Percentiles rank a stretch among this genome's conserved stretches.
These are phyloP conservation scores for Hymenoscyphus repandus DNA, from an alignment of 2,329 filamentous ascomycete genomes.

Conservation along the genomic window DNA sequence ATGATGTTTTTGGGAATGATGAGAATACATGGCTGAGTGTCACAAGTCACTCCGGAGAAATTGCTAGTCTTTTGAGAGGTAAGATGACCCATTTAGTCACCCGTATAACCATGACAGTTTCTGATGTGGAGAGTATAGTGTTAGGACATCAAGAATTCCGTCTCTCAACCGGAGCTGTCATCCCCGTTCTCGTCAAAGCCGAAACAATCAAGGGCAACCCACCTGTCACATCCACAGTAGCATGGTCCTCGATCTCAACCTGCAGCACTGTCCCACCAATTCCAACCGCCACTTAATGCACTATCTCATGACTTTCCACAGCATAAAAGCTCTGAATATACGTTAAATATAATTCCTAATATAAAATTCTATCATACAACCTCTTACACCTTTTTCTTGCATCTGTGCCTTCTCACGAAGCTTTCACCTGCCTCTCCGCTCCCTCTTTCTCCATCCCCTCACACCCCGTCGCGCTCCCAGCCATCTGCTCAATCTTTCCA, in stretches of 20 bases:
- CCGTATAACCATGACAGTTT: too few species aligned
- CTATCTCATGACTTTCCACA: neutral
- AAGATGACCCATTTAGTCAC: too few species aligned
- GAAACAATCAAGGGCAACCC: slow-evolving; percentile 34
- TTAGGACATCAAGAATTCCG: slow-evolving; percentile 55
- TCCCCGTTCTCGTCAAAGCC: slow-evolving; percentile 62
- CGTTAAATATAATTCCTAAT: neutral
- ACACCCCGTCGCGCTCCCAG: slow-evolving; percentile 59
- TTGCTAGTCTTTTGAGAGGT: slow-evolving; percentile 42
- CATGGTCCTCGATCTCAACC: slow-evolving; percentile 18
- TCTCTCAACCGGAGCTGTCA: slow-evolving; percentile 59
- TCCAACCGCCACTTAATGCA: slow-evolving; percentile 7
- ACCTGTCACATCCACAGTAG: slow-evolving; percentile 15
- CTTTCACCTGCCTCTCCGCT: slow-evolving; percentile 37
- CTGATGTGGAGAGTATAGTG: too few species aligned
- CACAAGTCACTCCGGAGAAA: slow-evolving; percentile 56
- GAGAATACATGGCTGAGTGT: slow-evolving; percentile 51
- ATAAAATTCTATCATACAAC: neutral
- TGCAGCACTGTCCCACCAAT: slow-evolving; percentile 33
- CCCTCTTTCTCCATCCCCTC: slow-evolving; percentile 66
- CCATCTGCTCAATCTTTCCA: slow-evolving; percentile 59
- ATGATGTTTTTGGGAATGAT: slow-evolving; percentile 52
- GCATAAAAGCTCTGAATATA: neutral
- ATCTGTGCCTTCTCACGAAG: neutral
- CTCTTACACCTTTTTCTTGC: neutral